These are phyloP conservation scores for Carex parvula DNA, from an alignment of 176 grass and related monocot genomes.

Conservation along the genomic window DNA sequence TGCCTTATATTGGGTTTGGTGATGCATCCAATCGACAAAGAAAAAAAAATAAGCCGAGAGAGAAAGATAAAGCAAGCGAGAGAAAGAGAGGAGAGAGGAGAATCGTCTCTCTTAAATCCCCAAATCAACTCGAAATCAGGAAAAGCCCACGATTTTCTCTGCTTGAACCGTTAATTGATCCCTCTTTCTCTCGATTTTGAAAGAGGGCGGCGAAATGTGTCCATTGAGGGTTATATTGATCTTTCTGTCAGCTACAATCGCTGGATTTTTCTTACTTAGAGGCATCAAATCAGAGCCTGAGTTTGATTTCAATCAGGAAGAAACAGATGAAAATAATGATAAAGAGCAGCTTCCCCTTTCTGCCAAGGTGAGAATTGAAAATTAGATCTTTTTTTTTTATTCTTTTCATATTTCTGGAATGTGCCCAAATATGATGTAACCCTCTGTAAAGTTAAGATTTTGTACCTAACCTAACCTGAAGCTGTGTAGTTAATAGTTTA, in stretches of 20 bases:
- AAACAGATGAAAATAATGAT: slow-evolving; percentile 20
- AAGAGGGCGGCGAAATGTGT: slow-evolving; percentile 43
- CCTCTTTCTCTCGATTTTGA: not conserved
- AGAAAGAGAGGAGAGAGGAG: not conserved
- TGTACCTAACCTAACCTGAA: not conserved
- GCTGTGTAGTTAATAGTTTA: not conserved
- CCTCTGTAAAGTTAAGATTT: not conserved
- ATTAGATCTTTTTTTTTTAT: not conserved
- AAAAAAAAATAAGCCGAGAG: not conserved
- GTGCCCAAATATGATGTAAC: not conserved
- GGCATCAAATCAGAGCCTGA: slow-evolving; percentile 50
- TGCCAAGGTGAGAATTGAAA: slow-evolving; percentile 25
- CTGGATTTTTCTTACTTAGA: slow-evolving; percentile 87
- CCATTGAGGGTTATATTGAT: slow-evolving; percentile 82
- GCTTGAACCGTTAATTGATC: not conserved
- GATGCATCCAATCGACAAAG: slow-evolving; percentile 28
- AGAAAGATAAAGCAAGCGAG: not conserved
- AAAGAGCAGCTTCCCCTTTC: slow-evolving; percentile 33
- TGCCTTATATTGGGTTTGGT: slow-evolving; percentile 20
- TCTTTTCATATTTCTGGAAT: not conserved
- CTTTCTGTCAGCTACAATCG: slow-evolving; percentile 91
- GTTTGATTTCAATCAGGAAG: slow-evolving; percentile 25
- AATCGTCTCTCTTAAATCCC: not conserved
- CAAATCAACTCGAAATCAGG: not conserved
- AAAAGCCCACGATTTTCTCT: not conserved